Conservation (phyloP, 2,329 filamentous ascomycete genomes). For the Fonsecaea pugnacius region DNA sequence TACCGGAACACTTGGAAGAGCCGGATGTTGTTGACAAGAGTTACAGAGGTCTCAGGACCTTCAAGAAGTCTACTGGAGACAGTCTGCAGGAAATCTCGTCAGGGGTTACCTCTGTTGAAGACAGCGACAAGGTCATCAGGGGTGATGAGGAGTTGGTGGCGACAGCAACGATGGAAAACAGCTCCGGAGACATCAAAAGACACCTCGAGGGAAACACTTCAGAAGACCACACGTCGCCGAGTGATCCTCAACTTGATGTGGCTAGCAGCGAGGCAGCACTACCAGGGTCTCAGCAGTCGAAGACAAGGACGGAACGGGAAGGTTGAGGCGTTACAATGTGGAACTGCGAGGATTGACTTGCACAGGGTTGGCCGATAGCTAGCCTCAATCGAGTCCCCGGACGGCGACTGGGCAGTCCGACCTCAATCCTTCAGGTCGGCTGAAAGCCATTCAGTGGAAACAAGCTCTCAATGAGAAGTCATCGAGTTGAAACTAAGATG, state of each 20-base stretch:
- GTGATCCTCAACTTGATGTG: background rate
- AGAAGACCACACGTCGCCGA: background rate
- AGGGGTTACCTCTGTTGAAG: background rate
- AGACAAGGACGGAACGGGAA: background rate
- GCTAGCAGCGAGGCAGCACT: background rate
- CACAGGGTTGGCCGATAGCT: background rate
- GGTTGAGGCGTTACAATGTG: background rate
- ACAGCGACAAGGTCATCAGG: background rate
- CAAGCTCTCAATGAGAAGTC: background rate
- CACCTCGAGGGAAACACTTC: background rate
- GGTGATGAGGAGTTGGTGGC: background rate
- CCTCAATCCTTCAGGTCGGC: background rate
- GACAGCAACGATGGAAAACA: background rate
- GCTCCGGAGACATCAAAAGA: background rate
- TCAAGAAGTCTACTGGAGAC: background rate
- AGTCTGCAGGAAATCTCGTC: background rate
- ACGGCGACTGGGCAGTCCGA: background rate
- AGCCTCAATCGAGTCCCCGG: background rate
- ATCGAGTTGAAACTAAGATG: no score
- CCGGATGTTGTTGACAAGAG: constrained; percentile 7
- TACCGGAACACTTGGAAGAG: constrained; percentile 24
- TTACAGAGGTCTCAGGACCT: constrained; percentile 14
- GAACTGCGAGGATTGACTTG: background rate
- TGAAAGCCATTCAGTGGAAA: background rate
- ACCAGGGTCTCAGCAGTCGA: background rate